Conservation (phyloP, 2,329 filamentous ascomycete species). For the Diaporthe destruens region DNA sequence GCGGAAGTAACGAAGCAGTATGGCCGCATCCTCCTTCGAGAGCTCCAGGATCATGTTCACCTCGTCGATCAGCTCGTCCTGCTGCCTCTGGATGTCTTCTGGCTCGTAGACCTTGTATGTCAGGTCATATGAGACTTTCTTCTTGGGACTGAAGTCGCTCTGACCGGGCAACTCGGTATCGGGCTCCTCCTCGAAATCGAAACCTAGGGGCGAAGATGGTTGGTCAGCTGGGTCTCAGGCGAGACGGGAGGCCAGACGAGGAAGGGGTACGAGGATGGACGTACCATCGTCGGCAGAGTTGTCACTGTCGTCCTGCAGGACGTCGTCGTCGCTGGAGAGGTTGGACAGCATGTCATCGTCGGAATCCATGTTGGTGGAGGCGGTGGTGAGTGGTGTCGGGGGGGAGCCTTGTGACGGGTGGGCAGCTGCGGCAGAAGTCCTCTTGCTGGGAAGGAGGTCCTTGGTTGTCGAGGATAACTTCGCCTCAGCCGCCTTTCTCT, state of each 20-base stretch:
- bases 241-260: constrained; percentile 6
- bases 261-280: constrained; percentile 39
- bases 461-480: constrained; percentile 63
- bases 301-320: constrained; percentile 82
- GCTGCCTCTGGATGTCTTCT: constrained; percentile 83
- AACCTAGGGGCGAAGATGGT: constrained; percentile 57
- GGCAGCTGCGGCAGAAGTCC: constrained; percentile 66
- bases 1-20: constrained; percentile 86
- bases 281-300: constrained; percentile 70
- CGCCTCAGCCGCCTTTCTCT: constrained; percentile 76
- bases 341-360: constrained; percentile 94
- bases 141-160: constrained; percentile 77
- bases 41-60: constrained; percentile 93
- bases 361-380: constrained; percentile 83
- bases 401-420: constrained; percentile 59
- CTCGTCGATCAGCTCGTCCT: constrained; percentile 87
- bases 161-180: constrained; percentile 66
- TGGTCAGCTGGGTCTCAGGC: constrained; percentile 32
- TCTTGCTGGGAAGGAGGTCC: constrained; percentile 63
- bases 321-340: constrained; percentile 81
- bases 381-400: constrained; percentile 68
- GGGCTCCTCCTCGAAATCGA: constrained; percentile 69
- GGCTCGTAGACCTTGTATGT: constrained; percentile 87
- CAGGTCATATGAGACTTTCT: constrained; percentile 83
- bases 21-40: constrained; percentile 89